These are phyloP conservation scores for Trametes cingulata DNA, from an alignment of 768 basidiomycete genomes.

Conservation along the genomic window DNA sequence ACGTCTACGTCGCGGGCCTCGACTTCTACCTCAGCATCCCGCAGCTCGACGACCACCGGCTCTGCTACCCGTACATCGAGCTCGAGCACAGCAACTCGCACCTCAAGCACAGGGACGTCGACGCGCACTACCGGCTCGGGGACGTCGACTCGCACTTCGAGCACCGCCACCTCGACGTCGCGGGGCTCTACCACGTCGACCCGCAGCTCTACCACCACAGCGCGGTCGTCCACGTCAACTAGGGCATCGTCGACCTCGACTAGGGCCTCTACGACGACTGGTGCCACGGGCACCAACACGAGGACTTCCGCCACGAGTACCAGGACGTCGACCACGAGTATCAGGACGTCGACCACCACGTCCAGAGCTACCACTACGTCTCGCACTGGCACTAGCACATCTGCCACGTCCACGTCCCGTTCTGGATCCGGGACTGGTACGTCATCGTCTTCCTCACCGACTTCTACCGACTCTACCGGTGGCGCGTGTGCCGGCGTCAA, in stretches of 20 bases:
- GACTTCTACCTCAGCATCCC: neutral
- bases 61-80: conserved; percentile 1
- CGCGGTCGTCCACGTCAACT: neutral
- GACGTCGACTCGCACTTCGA: neutral
- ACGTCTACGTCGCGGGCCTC: conserved; percentile 4
- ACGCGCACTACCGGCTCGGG: neutral
- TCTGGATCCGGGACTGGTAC: neutral
- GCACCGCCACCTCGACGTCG: neutral
- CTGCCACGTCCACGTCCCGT: neutral
- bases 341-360: neutral
- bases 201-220: neutral
- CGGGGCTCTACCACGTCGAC: neutral
- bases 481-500: conserved; percentile 21
- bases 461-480: conserved; percentile 21
- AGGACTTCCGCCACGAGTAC: neutral
- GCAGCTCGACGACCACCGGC: conserved; percentile 3
- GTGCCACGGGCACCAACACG: no score
- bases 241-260: neutral
- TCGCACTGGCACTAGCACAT: no score
- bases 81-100: neutral
- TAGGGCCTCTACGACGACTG: neutral
- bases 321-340: neutral
- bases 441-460: neutral
- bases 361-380: neutral
- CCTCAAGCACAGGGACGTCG: neutral